Percentiles rank a stretch among this genome's conserved stretches.
Conservation (phyloP, 306 rosid genomes). For the Mimosa pudica region DNA sequence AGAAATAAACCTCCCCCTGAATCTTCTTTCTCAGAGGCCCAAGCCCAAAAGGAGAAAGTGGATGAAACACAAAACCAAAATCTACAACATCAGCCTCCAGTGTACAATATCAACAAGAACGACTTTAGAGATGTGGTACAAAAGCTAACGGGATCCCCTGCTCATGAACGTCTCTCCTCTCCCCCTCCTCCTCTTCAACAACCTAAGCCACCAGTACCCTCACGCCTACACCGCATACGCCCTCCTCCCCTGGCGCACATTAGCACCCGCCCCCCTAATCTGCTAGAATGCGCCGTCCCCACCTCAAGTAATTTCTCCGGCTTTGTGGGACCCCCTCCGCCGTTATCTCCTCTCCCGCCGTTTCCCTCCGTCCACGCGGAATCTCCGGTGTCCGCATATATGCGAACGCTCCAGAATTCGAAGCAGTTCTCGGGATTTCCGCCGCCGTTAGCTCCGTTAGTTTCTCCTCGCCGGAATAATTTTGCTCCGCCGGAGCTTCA, state of each 20-base stretch:
- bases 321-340: conserved; percentile 47
- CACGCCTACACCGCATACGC: conserved; percentile 74
- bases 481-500: conserved; percentile 38
- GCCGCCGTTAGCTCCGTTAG: conserved; percentile 60
- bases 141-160: conserved; percentile 82
- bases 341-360: conserved; percentile 72
- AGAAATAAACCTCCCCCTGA: conserved; percentile 41
- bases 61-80: conserved; percentile 26
- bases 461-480: conserved; percentile 66
- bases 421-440: conserved; percentile 62
- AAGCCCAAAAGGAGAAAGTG: not conserved
- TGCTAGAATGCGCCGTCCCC: conserved; percentile 37
- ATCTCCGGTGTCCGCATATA: conserved; percentile 71
- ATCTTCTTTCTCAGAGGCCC: conserved; percentile 29
- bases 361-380: conserved; percentile 63
- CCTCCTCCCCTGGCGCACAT: conserved; percentile 71
- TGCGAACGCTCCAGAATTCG: conserved; percentile 56
- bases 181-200: conserved; percentile 61
- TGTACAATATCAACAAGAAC: conserved; percentile 68
- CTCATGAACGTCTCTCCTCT: conserved; percentile 56
- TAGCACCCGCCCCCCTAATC: not conserved
- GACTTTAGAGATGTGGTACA: conserved; percentile 82
- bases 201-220: conserved; percentile 63
- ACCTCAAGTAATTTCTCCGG: conserved; percentile 39
- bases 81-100: conserved; percentile 69